Base-by-base conservation (phyloP, 164 flowering plant species). In the Chimonanthus salicifolius region DNA sequence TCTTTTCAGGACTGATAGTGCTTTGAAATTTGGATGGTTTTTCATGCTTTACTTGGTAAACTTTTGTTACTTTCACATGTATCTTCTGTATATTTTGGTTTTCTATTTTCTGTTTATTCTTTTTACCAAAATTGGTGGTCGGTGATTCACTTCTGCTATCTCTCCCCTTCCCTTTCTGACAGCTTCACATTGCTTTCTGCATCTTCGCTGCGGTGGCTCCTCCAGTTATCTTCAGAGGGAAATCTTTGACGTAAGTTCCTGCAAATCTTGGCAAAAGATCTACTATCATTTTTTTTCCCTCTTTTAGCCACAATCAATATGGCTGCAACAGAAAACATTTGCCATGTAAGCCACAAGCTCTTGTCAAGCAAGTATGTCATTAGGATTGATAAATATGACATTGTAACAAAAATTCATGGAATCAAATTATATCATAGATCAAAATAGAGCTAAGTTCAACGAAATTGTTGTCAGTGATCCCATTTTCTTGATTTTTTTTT, bases 201-300 rank as follows among this genome's bases (percentile, higher is more conserved):
- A 71, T 91, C 74, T 88, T 92, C 78, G 88, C 99, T 74, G 87
- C 97, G 5, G 93, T 94, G 65, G 99, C 97, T 76, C 97, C 98
- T 75, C 99, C 99, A 49, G 79, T 94, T 50, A 76, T 94, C 50
- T 94, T 94, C 77, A 87, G 84, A 75, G 99, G 97, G 48, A 89
- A 92, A 75, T 94, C 99, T 72, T 90, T 94, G 48, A 81, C 99
- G 99, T 94, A 84, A 87, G 90, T 84, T 73, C 48, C 68, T 45
- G 11, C 4, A 7, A 66, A 45, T 66, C 47, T 66, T 66, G 49
- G 15, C 45, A 45, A 45, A 13, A 43, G 16, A 5, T 44, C 10
- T 15, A 45, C 11, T n/a, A 66, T 66, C 46, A 11, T 65, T 5
- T 4, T 65, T 65, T 65, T 65, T 6, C 11, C n/a, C n/a, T 65